Conservation (phyloP, 1,284 basidiomycete species). For the Ustilago lituana region DNA sequence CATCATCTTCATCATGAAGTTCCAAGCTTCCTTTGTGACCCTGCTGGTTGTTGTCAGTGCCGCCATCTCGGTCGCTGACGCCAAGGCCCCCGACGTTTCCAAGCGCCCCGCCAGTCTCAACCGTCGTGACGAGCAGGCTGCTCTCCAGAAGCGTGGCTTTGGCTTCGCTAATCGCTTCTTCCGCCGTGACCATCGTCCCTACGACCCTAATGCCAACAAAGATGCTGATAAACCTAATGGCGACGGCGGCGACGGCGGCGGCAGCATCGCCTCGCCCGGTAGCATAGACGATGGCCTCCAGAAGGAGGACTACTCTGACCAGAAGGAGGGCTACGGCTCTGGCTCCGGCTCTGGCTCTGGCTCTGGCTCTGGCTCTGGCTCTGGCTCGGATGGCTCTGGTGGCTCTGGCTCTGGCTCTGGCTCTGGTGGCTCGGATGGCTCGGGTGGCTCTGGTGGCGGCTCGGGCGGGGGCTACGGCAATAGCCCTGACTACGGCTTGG, state of each 20-base stretch:
- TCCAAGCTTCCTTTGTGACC: constrained; percentile 42
- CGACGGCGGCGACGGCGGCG: neutral
- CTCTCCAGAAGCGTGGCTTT: constrained; percentile 26
- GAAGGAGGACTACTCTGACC: constrained; percentile 12
- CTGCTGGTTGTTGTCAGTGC: constrained; percentile 41
- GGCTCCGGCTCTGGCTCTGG: neutral
- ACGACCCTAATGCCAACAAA: neutral
- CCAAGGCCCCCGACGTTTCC: constrained; percentile 13
- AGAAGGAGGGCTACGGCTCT: neutral
- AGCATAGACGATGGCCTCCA: neutral
- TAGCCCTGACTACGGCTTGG: neutral
- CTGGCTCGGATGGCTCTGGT: constrained; percentile 2
- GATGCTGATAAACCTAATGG: constrained; percentile 2
- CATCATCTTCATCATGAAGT: constrained; percentile 30
- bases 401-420: neutral
- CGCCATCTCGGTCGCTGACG: constrained; percentile 49
- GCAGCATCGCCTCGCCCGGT: constrained; percentile 1
- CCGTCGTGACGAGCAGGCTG: constrained; percentile 27
- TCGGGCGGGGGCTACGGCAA: neutral
- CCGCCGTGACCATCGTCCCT: constrained; percentile 20
- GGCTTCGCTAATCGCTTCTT: constrained; percentile 30
- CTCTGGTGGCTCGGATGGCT: too few relatives aligned
- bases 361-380: neutral
- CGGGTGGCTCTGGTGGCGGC: neutral
- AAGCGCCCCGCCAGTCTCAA: constrained; percentile 41